These are phyloP conservation scores for Ilyonectria destructans DNA, from an alignment of 2,329 filamentous ascomycete species.

Conservation along the genomic window DNA sequence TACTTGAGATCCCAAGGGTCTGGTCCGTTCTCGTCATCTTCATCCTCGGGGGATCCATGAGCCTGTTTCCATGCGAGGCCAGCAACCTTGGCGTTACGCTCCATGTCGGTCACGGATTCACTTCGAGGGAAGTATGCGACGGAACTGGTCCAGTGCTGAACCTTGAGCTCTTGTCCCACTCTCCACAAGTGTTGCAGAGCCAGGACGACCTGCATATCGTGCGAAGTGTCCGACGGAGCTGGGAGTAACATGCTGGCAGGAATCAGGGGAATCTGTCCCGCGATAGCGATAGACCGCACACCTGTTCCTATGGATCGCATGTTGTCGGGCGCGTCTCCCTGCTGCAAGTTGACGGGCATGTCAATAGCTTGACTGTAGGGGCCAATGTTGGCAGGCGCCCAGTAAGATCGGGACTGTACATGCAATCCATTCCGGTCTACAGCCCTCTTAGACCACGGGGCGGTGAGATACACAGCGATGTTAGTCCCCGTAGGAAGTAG, in stretches of 20 bases:
- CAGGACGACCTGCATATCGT: constrained; percentile 76
- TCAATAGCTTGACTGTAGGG: constrained; percentile 94
- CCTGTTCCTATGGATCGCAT: constrained; percentile 30
- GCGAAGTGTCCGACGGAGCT: constrained; percentile 54
- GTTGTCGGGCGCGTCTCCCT: constrained; percentile 1
- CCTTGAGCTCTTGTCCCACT: constrained; percentile 80
- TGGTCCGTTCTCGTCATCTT: constrained; percentile 67
- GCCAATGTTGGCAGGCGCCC: constrained; percentile 98
- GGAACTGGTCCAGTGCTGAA: constrained; percentile 82
- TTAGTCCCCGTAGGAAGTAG: constrained; percentile 73
- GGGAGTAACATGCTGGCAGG: constrained; percentile 83
- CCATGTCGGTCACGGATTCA: constrained; percentile 47
- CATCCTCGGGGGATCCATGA: constrained; percentile 60
- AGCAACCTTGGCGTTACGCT: constrained; percentile 60
- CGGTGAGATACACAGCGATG: constrained; percentile 72
- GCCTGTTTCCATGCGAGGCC: constrained; percentile 65
- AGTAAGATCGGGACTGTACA: constrained; percentile 94
- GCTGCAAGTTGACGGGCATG: constrained; percentile 54
- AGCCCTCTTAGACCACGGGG: constrained; percentile 51
- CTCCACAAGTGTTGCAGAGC: constrained; percentile 93
- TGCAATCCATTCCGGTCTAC: constrained; percentile 78
- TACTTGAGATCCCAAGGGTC: constrained; percentile 81
- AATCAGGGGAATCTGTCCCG: constrained; percentile 92
- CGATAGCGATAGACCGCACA: constrained; percentile 73
- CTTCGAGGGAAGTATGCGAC: constrained; percentile 79